Base-by-base conservation (phyloP, 2,329 filamentous ascomycete species). In the Trichoderma atrobrunneum region DNA sequence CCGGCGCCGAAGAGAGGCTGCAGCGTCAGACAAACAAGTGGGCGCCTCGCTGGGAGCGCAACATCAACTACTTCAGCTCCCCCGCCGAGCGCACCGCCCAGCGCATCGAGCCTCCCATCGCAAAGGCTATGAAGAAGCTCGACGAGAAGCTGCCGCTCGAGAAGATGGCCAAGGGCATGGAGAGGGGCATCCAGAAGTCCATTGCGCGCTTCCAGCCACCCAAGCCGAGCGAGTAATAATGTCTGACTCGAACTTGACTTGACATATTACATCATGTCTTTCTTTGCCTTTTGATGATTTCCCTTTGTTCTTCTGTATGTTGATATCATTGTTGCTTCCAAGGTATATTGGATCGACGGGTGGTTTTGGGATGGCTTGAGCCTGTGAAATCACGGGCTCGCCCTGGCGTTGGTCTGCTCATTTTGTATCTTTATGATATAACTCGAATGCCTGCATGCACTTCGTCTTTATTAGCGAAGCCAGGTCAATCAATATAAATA, bases 11-110 rank as follows among this genome's bases (percentile, higher is more conserved):
- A 74, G 86, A 89, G 78, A 84, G 84, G 57, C 78, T 89, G 43
- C 84, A 86, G 69, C 80, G 80, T 28, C 87, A 88, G 79, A 89
- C 88, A 4, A 81, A 83, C 72, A 85, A 86, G 76, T 89, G 88
- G 88, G 88, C 87, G 5, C 87, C 87, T 21, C 85, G 86, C 71
- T 90, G 88, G 88, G 87, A 89, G 80, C 82, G 84, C 68, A 88
- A 88, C 79, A 85, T 89, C 77, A 84, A 81, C 74, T 86, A 85
- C 81, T 85, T 89, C 78, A 80, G 82, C 10, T 80, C 82, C n/a
- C 84, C 85, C 18, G 83, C 84, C 32, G 83, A 86, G 78, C 80
- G 81, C 24, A 80, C 84, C 65, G 82, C 87, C 54, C 84, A 85
- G 75, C 83, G 85, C 67, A 82, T 87, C 68, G 82, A 87, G 77